These are phyloP conservation scores for Skeletonema potamos DNA, from an alignment of 108 stramenopile genomes.

Conservation along the genomic window DNA sequence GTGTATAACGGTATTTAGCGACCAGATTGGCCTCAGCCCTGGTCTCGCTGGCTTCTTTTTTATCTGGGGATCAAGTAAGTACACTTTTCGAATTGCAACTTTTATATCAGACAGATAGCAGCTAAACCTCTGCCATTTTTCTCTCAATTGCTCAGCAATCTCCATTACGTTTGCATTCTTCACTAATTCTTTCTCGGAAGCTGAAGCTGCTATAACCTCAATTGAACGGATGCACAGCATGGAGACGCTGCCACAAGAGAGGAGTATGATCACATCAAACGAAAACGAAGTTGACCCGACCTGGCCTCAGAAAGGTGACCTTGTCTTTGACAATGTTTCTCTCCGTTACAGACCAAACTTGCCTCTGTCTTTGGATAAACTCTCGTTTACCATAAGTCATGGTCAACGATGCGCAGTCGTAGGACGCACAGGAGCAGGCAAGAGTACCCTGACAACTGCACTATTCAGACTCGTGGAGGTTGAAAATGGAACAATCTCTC, in stretches of 20 bases:
- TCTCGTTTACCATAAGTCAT: conserved; percentile 50
- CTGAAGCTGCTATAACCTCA: conserved; percentile 69
- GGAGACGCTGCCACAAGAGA: conserved; percentile 61
- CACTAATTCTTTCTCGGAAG: conserved; percentile 52
- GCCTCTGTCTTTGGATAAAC: conserved; percentile 55
- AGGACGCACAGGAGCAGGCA: conserved; percentile 64
- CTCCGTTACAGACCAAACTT: conserved; percentile 59
- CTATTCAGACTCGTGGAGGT: conserved; percentile 85
- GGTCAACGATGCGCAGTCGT: conserved; percentile 63
- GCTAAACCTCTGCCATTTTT: conserved; percentile 43
- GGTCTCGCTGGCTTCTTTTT: conserved; percentile 37
- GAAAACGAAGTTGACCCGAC: background rate
- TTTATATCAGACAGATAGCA: background rate
- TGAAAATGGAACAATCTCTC: conserved; percentile 73
- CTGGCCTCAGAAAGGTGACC: conserved; percentile 55
- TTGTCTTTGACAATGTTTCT: conserved; percentile 56
- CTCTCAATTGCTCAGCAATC: conserved; percentile 58
- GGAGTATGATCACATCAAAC: conserved; percentile 45
- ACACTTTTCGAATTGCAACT: background rate
- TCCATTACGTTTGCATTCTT: conserved; percentile 68
- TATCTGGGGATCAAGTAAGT: conserved; percentile 50
- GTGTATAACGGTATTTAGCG: conserved; percentile 53
- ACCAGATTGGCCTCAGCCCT: conserved; percentile 31
- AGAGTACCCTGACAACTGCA: conserved; percentile 63
- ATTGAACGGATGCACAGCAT: conserved; percentile 73